Percentiles rank a stretch among this genome's conserved stretches.
phyloP scores from a whole-genome alignment of 371 early-diverging fungal genomes.

The Sporodiniella umbellata region DNA sequence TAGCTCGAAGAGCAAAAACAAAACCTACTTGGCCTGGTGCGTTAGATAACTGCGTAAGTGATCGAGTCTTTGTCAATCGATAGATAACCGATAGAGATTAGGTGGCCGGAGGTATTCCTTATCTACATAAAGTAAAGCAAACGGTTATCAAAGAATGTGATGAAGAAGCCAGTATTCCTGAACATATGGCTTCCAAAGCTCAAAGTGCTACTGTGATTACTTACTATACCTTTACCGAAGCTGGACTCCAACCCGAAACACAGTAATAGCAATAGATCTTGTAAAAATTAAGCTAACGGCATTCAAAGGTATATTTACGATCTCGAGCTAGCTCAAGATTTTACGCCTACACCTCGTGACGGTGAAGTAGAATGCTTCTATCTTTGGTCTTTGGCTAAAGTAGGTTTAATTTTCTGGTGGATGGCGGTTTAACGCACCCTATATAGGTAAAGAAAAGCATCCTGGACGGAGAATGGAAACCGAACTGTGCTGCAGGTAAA shows the following conservation, averaged over 20 bases:
- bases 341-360: slow-evolving; percentile 74
- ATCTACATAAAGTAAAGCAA: slow-evolving; percentile 53
- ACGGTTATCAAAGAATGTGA: slow-evolving; percentile 84
- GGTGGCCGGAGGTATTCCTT: slow-evolving; percentile 85
- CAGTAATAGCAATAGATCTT: slow-evolving; percentile 38
- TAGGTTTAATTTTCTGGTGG: slow-evolving; percentile 10
- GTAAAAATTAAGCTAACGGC: background rate
- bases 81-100: slow-evolving; percentile 5
- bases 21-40: slow-evolving; percentile 88
- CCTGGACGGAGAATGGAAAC: slow-evolving; percentile 74
- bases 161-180: slow-evolving; percentile 85
- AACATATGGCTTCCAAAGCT: slow-evolving; percentile 44
- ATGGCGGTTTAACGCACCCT: background rate
- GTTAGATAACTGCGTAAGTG: slow-evolving; percentile 70
- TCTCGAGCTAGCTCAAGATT: slow-evolving; percentile 63
- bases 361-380: slow-evolving; percentile 90
- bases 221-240: slow-evolving; percentile 57
- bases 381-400: slow-evolving; percentile 70
- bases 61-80: background rate
- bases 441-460: slow-evolving; percentile 50
- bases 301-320: slow-evolving; percentile 74
- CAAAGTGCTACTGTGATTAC: slow-evolving; percentile 62
- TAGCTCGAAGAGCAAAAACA: slow-evolving; percentile 69
- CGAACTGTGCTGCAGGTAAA: slow-evolving; percentile 75
- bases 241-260: slow-evolving; percentile 68